A percentile compares a stretch with the other conserved stretches of the same genome.
Conservation (phyloP, 73 alveolate genomes). For the Loxodes magnus region DNA sequence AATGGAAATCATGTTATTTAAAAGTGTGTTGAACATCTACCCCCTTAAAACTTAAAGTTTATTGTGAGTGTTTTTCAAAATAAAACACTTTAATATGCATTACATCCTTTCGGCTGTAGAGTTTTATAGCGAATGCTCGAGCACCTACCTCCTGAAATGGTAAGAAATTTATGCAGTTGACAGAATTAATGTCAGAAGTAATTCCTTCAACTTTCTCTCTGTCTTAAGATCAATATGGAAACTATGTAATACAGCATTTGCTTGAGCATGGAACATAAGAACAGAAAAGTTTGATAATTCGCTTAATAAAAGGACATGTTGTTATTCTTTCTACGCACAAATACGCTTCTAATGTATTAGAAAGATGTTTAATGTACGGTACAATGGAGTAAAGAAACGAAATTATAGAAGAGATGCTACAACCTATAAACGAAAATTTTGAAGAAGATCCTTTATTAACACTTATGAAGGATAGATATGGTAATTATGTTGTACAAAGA, state of each 20-base stretch:
- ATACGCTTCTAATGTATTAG: conserved; percentile 62
- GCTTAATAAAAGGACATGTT: conserved; percentile 38
- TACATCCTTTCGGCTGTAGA: conserved; percentile 87
- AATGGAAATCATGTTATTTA: conserved; percentile 95
- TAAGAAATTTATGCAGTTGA: background rate
- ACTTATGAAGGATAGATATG: conserved; percentile 8
- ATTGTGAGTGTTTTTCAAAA: conserved; percentile 57
- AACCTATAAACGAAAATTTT: conserved; percentile 14
- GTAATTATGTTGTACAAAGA: conserved; percentile 7
- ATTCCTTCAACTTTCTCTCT: background rate
- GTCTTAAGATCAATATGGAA: conserved; percentile 47
- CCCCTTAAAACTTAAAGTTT: conserved; percentile 37
- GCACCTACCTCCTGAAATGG: conserved; percentile 27
- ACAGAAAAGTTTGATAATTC: conserved; percentile 50
- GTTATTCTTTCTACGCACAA: conserved; percentile 44
- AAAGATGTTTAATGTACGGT: conserved; percentile 48
- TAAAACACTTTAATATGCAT: conserved; percentile 40
- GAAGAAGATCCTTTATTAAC: background rate
- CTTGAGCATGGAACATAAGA: conserved; percentile 67
- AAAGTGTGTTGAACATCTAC: conserved; percentile 72
- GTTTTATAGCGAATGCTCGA: conserved; percentile 82
- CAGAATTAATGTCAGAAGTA: background rate
- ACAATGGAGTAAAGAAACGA: conserved; percentile 15
- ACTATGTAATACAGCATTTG: conserved; percentile 83
- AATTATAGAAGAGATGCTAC: conserved; percentile 48